Percentiles rank a stretch among this genome's conserved stretches.
phyloP scores from a whole-genome alignment of 345 rosid species.

The Salix exigua region DNA sequence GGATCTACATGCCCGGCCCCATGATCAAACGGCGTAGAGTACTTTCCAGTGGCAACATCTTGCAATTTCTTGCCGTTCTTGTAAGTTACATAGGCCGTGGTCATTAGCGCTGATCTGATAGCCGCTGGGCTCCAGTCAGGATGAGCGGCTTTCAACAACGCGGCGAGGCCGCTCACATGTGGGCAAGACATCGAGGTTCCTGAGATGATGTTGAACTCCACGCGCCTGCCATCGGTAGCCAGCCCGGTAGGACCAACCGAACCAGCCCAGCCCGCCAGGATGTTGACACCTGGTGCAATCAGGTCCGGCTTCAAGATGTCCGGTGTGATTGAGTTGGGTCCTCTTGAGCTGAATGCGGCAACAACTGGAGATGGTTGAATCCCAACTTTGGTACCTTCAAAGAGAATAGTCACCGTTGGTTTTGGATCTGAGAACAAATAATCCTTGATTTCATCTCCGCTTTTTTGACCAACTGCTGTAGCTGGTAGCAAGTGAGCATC shows the following conservation, averaged over 20 bases:
- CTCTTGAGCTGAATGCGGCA: conserved; percentile 35
- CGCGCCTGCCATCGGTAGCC: conserved; percentile 18
- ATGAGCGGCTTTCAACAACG: conserved; percentile 22
- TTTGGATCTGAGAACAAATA: conserved; percentile 20
- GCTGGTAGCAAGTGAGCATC: conserved; percentile 32
- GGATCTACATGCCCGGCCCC: conserved; percentile 35
- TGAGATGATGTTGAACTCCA: conserved; percentile 27
- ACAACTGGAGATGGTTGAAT: conserved; percentile 30
- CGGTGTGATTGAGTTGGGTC: conserved; percentile 27
- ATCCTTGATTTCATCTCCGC: conserved; percentile 16
- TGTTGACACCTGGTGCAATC: conserved; percentile 34
- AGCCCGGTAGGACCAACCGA: conserved; percentile 26
- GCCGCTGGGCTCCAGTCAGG: conserved; percentile 32
- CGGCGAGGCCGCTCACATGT: conserved; percentile 27
- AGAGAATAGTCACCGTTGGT: conserved; percentile 22
- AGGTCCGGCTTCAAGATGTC: conserved; percentile 24
- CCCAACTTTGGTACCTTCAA: conserved; percentile 31
- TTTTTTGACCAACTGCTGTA: conserved; percentile 25
- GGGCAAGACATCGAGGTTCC: conserved; percentile 39
- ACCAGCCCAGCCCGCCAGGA: conserved; percentile 31
- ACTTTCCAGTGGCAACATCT: conserved; percentile 23
- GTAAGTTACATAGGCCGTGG: conserved; percentile 29
- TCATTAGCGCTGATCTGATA: conserved; percentile 28
- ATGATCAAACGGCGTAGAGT: conserved; percentile 29
- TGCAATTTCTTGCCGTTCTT: conserved; percentile 12